Conservation (phyloP, 2,329 filamentous ascomycete species). For the Dothidotthia symphoricarpi region DNA sequence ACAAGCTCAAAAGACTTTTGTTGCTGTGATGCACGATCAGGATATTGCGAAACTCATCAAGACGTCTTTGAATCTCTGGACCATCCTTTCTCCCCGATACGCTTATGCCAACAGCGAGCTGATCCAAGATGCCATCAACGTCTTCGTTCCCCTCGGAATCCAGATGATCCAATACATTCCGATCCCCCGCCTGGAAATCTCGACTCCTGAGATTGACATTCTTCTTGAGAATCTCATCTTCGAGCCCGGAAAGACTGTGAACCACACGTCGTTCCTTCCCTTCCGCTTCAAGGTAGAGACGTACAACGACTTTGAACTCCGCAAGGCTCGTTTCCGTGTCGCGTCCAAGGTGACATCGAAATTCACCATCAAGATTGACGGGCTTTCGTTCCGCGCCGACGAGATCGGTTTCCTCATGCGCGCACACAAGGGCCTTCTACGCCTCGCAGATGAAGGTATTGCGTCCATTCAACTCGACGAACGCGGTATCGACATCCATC, state of each 20-base stretch:
- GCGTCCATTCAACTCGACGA: constrained; percentile 83
- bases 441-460: constrained; percentile 77
- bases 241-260: constrained; percentile 80
- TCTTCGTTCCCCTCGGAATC: constrained; percentile 76
- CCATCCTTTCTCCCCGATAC: constrained; percentile 66
- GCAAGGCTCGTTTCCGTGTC: constrained; percentile 71
- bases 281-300: constrained; percentile 79
- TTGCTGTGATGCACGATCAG: constrained; percentile 67
- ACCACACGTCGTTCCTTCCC: constrained; percentile 84
- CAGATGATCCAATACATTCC: constrained; percentile 81
- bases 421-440: constrained; percentile 71
- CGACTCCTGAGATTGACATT: constrained; percentile 78
- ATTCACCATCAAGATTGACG: constrained; percentile 75
- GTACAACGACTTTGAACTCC: constrained; percentile 81
- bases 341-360: constrained; percentile 67
- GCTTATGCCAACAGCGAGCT: constrained; percentile 68
- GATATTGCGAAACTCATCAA: constrained; percentile 68
- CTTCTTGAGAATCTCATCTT: constrained; percentile 87
- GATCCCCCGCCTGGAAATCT: constrained; percentile 85
- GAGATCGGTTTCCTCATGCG: constrained; percentile 90
- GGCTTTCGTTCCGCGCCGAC: constrained; percentile 77
- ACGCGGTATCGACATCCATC: constrained; percentile 78
- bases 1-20: constrained; percentile 66
- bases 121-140: constrained; percentile 70
- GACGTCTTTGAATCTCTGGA: constrained; percentile 65